Percentiles rank a stretch among this genome's conserved stretches.
Conservation (phyloP, 1,284 basidiomycete species). For the Hymenochaete sp. region DNA sequence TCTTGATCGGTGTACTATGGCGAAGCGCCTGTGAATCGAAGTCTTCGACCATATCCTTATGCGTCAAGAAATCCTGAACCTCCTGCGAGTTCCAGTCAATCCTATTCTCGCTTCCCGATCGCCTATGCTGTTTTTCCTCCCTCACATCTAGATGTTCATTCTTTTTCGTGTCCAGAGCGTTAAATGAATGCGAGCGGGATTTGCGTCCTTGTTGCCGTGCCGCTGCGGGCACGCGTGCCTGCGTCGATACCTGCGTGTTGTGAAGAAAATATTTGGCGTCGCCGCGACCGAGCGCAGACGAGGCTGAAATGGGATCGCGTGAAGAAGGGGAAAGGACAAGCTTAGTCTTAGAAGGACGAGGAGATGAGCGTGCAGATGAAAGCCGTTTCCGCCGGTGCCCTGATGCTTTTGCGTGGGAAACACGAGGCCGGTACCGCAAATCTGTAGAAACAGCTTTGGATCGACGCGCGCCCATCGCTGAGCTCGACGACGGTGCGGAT, state of each 20-base stretch:
- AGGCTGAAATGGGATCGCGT: constrained; percentile 5
- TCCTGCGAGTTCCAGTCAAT: constrained; percentile 10
- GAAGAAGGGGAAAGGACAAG: constrained; percentile 4
- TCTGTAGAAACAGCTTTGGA: neutral
- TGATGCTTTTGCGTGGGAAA: constrained; percentile 13
- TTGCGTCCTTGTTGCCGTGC: neutral
- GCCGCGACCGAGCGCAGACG: constrained; percentile 8
- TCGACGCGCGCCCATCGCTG: neutral
- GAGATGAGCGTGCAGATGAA: constrained; percentile 1
- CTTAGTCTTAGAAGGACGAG: neutral
- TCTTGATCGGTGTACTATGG: constrained; percentile 11
- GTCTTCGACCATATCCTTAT: neutral
- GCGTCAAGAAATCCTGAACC: constrained; percentile 7
- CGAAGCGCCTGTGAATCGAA: neutral
- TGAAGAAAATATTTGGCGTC: constrained; percentile 1
- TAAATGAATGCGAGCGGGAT: neutral
- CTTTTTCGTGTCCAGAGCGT: constrained; percentile 2
- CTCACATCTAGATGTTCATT: too few relatives aligned
- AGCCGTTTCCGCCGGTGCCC: constrained; percentile 1
- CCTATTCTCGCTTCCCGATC: constrained; percentile 10
- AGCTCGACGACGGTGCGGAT: neutral
- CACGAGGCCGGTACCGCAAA: constrained; percentile 1
- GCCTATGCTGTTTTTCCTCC: constrained; percentile 6
- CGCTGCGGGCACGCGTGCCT: neutral
- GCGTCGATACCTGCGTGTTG: constrained; percentile 1